These are phyloP conservation scores for Plasmodium inui DNA, from an alignment of 169 alveolate genomes.

Conservation along the genomic window DNA sequence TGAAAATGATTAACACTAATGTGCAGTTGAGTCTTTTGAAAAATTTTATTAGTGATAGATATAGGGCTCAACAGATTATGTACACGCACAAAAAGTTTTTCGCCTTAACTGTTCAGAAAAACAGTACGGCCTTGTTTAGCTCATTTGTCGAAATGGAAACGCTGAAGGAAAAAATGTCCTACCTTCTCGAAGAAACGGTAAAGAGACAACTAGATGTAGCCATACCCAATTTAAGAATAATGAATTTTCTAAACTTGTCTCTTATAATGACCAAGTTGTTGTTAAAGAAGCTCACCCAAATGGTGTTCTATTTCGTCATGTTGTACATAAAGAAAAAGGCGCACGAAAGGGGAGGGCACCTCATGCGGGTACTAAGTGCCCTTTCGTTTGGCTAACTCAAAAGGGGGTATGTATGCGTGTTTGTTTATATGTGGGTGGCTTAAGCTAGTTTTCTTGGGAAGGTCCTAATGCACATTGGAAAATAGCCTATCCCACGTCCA, in stretches of 20 bases:
- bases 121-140: conserved; percentile 28
- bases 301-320: conserved; percentile 25
- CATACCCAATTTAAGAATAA: conserved; percentile 45
- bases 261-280: conserved; percentile 33
- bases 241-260: conserved; percentile 26
- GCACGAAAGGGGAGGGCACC: conserved; percentile 8
- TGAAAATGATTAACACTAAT: conserved; percentile 13
- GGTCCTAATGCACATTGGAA: not conserved
- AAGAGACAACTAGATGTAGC: conserved; percentile 19
- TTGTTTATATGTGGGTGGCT: not conserved
- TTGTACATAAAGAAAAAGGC: conserved; percentile 32
- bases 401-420: not conserved
- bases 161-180: not conserved
- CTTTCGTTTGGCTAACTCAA: conserved; percentile 7
- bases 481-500: not conserved
- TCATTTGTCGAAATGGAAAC: conserved; percentile 10
- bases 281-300: conserved; percentile 9
- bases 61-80: conserved; percentile 19
- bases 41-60: conserved; percentile 47
- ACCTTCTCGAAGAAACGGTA: conserved; percentile 15
- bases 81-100: conserved; percentile 50
- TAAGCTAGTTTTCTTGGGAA: not conserved
- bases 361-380: conserved; percentile 27
- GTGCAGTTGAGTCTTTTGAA: conserved; percentile 37
- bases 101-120: conserved; percentile 18